Base-by-base conservation (phyloP, 768 basidiomycete species). In the Mycena polygramma region DNA sequence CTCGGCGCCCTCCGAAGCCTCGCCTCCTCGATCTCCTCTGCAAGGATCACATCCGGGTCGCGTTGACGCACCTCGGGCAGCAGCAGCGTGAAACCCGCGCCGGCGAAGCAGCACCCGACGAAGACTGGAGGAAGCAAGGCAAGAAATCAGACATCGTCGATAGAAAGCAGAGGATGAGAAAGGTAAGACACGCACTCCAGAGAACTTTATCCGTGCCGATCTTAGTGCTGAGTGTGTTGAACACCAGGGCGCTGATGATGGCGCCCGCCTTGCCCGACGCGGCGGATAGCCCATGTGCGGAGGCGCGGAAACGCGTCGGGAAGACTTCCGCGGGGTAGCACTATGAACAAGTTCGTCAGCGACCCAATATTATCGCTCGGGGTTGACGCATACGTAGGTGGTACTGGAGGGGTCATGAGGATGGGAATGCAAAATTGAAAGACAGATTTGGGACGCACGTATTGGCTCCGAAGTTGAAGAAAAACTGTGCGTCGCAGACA, bases 391-490 rank as follows among this genome's bases (percentile, higher is more conserved):
- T 75, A 89, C 86, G 63, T 87, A 90, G 69, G 89, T 86, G 8
- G 88, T 90, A 17, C 86, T 88, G 57, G 57, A 30, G 49, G 39
- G 9, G 10, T 26, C 19, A 57, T 68, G 46, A 19, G 63, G 20
- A 35, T 15, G n/a, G 9, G 24, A 57, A 55, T 19, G 19, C 41
- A 55, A 55, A 14, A 13, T 26, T n/a, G n/a, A n/a, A 24, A 58
- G 55, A 7, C 64, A 36, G n/a, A 43, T 20, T 48, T 30, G 9
- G 9, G 22, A 79, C 88, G 72, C 75, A 90, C 86, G 88, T 81
- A 76, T 93, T 93, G 4, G 91, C 90, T 22, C 93, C 92, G 74
- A 93, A 94, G 81, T 94, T 93, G 85, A 93, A 93, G 85, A 93
- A 92, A 83, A 92, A 92, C 83, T 90, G 69, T 0, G 54, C 22